These are phyloP conservation scores for Boletus semigastroideus DNA, from an alignment of 1,284 basidiomycete species.

Conservation along the genomic window DNA sequence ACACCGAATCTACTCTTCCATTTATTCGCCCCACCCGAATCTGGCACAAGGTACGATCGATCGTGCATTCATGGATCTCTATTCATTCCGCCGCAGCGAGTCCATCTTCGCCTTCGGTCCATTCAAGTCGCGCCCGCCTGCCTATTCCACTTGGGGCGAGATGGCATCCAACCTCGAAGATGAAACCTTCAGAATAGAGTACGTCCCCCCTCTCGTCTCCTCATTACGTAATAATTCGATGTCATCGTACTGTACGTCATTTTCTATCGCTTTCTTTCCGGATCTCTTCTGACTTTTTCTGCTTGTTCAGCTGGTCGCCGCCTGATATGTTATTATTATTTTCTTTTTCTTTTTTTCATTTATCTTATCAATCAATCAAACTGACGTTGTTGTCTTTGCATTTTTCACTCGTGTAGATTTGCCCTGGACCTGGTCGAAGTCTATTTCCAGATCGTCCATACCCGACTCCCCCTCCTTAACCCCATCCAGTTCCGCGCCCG, in stretches of 20 bases:
- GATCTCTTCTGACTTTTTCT: constrained; percentile 14
- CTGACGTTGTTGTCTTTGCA: constrained; percentile 18
- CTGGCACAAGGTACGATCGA: constrained; percentile 45
- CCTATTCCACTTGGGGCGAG: constrained; percentile 70
- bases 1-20: constrained; percentile 65
- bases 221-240: constrained; percentile 29
- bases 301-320: constrained; percentile 8
- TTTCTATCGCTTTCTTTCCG: constrained; percentile 9
- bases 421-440: constrained; percentile 87
- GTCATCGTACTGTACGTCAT: constrained; percentile 32
- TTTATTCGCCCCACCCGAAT: constrained; percentile 71
- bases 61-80: constrained; percentile 11
- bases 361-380: constrained; percentile 25
- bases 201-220: constrained; percentile 39
- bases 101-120: constrained; percentile 28
- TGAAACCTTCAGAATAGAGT: constrained; percentile 75
- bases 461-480: constrained; percentile 78
- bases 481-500: constrained; percentile 72
- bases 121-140: constrained; percentile 38
- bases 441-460: constrained; percentile 86
- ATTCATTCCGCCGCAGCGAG: constrained; percentile 27
- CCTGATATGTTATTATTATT: no score
- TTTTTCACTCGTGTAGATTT: constrained; percentile 54
- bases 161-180: constrained; percentile 64
- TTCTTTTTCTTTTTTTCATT: constrained; percentile 16